Base-by-base conservation (phyloP, 73 alveolate species). In the Urostyla sp. region DNA sequence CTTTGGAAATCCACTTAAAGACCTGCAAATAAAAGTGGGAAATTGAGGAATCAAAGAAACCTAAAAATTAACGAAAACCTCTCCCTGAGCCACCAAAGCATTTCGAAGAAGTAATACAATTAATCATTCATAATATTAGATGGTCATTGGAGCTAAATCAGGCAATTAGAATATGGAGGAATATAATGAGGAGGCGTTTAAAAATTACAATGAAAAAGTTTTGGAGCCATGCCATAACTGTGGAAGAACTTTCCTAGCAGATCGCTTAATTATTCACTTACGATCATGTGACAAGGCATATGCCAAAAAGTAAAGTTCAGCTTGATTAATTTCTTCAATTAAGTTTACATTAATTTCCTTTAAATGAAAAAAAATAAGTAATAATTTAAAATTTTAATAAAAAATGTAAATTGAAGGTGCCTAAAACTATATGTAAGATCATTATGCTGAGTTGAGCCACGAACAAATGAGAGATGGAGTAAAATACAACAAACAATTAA, bases 161-260 rank as follows among this genome's bases (percentile, higher is more conserved):
- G 83, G 69, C 11, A 21, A 24, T 30, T 49, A 44, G 27, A 23
- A 46, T 27, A 32, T 46, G 23, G 69, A 49, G 48, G 90, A 87
- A 13, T 74, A 88, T 55, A 95, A 95, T 75, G 90, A 87, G 57
- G 89, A 89, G 67, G 99, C 98, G 31, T 92, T 92, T 85, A 90
- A 85, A 59, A 88, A 90, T 1, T 95, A 87, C 84, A 92, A 92
- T 74, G 89, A 63, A 46, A 84, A 92, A 44, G 95, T 91, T 34
- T 82, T 95, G 0, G 95, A 66, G 23, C 89, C 92, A 35, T 96
- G 99, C 60, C 91, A 88, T 38, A 91, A 94, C 52, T 94, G 99
- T 67, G 93, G 88, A 26, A 80, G 99, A 59, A 96, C 99, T 18
- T 95, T 95, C 78, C 67, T 87, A 37, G 97, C 99, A n/a, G 98